phyloP scores from a whole-genome alignment of 2,329 filamentous ascomycete genomes.

The Sarocladium strictum region DNA sequence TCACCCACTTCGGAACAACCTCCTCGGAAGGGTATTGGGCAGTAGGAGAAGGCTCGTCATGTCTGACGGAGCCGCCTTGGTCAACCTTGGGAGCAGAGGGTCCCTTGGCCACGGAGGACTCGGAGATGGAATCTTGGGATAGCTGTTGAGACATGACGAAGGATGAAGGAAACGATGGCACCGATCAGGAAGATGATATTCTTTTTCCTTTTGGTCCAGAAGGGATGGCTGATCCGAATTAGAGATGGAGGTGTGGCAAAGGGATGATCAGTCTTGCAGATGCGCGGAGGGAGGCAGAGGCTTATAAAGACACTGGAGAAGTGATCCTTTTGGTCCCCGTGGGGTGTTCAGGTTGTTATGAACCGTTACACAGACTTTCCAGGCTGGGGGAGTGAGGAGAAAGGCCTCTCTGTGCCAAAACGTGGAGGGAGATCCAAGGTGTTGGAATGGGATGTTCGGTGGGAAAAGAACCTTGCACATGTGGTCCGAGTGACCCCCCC shows the following conservation, averaged over 20 bases:
- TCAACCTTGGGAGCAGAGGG: slow-evolving; percentile 23
- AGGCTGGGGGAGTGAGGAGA: slow-evolving; percentile 7
- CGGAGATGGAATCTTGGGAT: slow-evolving; percentile 25
- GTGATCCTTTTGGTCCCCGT: slow-evolving; percentile 8
- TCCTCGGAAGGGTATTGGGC: not conserved
- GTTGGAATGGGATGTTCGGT: not conserved
- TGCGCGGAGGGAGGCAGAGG: not conserved
- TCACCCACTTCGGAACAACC: slow-evolving; percentile 38
- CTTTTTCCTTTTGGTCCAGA: not conserved
- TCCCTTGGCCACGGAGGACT: slow-evolving; percentile 26
- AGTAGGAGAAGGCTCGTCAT: slow-evolving; percentile 11
- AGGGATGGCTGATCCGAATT: not conserved
- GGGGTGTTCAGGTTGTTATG: slow-evolving; percentile 4
- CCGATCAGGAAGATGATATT: not conserved
- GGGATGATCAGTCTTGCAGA: slow-evolving; percentile 1
- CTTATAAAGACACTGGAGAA: slow-evolving; percentile 4
- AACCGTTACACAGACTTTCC: slow-evolving; percentile 5
- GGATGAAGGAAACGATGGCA: not conserved
- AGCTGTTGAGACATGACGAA: slow-evolving; percentile 22
- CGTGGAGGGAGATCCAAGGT: not conserved
- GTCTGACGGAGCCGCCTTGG: slow-evolving; percentile 19
- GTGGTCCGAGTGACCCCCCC: not conserved
- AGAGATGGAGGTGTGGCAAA: not conserved
- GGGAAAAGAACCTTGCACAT: not conserved
- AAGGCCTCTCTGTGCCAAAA: not conserved